Base-by-base conservation (phyloP, 2,329 filamentous ascomycete species). In the Fusarium duplospermum region DNA sequence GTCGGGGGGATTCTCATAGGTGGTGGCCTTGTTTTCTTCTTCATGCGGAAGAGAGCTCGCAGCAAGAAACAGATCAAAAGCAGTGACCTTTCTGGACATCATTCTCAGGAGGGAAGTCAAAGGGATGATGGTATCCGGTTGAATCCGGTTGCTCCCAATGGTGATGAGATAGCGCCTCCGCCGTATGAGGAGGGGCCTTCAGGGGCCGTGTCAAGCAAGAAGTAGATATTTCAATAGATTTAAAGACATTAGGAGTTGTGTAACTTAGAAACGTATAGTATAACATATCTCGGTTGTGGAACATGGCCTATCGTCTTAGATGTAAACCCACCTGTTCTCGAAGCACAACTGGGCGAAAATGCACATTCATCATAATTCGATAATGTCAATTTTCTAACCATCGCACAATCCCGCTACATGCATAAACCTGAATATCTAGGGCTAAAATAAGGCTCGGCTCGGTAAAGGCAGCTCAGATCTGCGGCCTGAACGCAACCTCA, bases 101-200 rank as follows among this genome's bases (percentile, higher is more conserved):
- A 52, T n/a, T 52, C 47, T 52, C 24, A 31, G 13, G 52, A 35
- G 31, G 22, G 18, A 7, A 33, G 35, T 24, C 52, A 57, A 13
- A 58, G 22, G 1, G 31, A 38, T 1, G 35, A 24, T 10, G 22
- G 10, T n/a, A 33, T 27, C 10, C 31, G 35, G 33, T 33, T 58
- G 22, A 20, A 40, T 2, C 18, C 35, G 16, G 33, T 58, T n/a
- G 22, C 20, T 24, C 9, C 22, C 1, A 10, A 22, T 27, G n/a
- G 35, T 5, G 22, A 36, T 36, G 54, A 58, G 24, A 52, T 52
- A 52, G 47, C 56, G 4, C 56, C 56, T 59, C 56, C 56, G 6
- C 33, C 56, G 0, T 59, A 59, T 40, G 56, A 40, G 4, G 56
- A 59, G 56, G 8, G 31, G 1, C n/a, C 56, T 40, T 40, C 20